Base-by-base conservation (phyloP, 1,284 basidiomycete genomes). In the Ceratobasidium sp. region DNA sequence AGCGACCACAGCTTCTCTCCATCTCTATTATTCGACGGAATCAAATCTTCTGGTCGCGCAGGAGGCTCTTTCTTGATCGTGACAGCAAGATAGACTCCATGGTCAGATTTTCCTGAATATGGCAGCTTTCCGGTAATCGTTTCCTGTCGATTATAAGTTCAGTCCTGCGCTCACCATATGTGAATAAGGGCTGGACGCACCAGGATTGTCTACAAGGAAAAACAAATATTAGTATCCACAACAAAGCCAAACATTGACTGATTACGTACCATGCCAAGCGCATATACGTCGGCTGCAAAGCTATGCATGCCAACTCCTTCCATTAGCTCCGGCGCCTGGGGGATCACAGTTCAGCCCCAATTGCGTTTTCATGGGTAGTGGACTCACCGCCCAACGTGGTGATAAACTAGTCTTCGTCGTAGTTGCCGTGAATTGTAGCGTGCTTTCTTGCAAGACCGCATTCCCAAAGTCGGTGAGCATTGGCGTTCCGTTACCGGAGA, bases 201-300 rank as follows among this genome's bases (percentile, higher is more conserved):
- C 35, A 58, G 14, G 2, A 58, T 58, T 2, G 57, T 58, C 57
- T 58, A 14, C 21, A 52, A 32, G 23, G 41, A 3, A 43, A 14
- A 41, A 41, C 23, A 13, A 11, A 32, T 38, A 21, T 52, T n/a
- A 58, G 18, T 6, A 43, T 23, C 38, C 11, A 21, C n/a, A 41
- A 5, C 13, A 38, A n/a, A n/a, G 1, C 50, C n/a, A 26, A 28
- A 16, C n/a, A 46, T 18, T 38, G 11, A 4, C 35, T 38, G 35
- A 38, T 30, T 46, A 38, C 61, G 3, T 63, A 63, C 61, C 61
- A 63, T 63, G 9, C 61, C 46, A 50, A 63, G 61, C n/a, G 61
- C 61, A 46, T 63, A 63, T 14, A 63, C 46, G n/a, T 63, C 61
- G 3, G 46, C 28, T 16, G 21, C 46, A 43, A 21, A n/a, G 32